Base-by-base conservation (phyloP, 257 asterid genomes). In the Voacanga thouarsii region DNA sequence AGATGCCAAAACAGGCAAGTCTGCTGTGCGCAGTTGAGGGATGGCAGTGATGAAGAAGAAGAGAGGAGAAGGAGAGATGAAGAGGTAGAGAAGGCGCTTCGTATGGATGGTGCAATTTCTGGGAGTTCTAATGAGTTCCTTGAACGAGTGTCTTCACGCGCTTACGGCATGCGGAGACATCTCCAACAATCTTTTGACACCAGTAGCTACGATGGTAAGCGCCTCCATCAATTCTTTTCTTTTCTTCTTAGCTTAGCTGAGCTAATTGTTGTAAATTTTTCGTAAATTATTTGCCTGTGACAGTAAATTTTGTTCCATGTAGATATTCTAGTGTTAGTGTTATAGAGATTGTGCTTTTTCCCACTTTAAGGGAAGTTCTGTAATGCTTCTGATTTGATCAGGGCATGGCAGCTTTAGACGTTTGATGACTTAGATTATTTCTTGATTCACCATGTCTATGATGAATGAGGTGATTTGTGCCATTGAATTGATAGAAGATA, bases 71-170 rank as follows among this genome's bases (percentile, higher is more conserved):
- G 86, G 82, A 83, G 91, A 78, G 94, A 92, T 70, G 97, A 94
- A 79, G 96, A 92, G 70, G 77, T 94, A 80, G 99, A 94, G 82
- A 83, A 89, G 66, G 98, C 99, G 53, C 78, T 92, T 83, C 91
- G 87, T 83, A 85, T 94, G 99, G 98, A 94, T 84, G 99, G 97
- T 19, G 61, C 92, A 55, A 94, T 94, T 69, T 95, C 97, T 26
- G 88, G 89, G 76, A 92, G 86, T 77, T 87, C 99, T 44, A 88
- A 86, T 71, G 98, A 85, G 78, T 92, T 94, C n/a, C 96, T 92
- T 66, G 84, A 86, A 83, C 99, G 85, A 14, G 98, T 94, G 65
- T 92, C 98, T 10, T 94, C 99, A 73, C 96, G 93, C 84, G 98
- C 97, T 51, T 94, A 94, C 71, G 91, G 84, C 76, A 92, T 94